Evolutionary conservation across 106 monocot genomes (phyloP).

Genomic region (Allium cepa): DNA sequence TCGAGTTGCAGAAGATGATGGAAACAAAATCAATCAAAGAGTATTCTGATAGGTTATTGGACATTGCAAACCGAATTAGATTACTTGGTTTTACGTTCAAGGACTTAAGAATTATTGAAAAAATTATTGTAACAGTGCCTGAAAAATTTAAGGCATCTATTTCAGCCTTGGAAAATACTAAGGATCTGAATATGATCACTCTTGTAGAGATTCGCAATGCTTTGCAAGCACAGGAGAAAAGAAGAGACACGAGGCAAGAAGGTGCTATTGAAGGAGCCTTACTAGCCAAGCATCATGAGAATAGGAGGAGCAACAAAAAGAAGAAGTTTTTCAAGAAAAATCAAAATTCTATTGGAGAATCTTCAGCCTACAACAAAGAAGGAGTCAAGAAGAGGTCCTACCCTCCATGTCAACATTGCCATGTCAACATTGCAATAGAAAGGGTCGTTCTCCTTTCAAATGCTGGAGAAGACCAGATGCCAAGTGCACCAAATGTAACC

Average conservation of each 20-base stretch:
- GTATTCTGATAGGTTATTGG: neutral
- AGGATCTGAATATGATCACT: neutral
- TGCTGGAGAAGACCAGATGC: too few relatives aligned
- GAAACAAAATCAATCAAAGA: neutral
- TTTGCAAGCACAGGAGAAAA: too few relatives aligned
- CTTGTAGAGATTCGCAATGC: too few relatives aligned
- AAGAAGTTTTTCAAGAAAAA: neutral
- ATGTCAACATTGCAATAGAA: neutral
- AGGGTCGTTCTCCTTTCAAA: neutral
- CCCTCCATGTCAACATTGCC: neutral
- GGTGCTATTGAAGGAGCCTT: neutral
- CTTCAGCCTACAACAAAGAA: neutral
- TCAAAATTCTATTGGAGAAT: neutral
- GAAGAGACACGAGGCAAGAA: neutral
- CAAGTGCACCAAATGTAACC: neutral
- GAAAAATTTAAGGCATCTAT: neutral
- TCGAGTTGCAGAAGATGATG: slow-evolving; percentile 3
- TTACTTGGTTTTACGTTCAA: neutral
- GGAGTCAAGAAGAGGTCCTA: neutral
- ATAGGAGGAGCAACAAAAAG: neutral
- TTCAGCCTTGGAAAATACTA: slow-evolving; percentile 1
- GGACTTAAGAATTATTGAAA: neutral
- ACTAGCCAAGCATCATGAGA: neutral
- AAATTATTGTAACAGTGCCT: neutral
- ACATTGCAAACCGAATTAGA: neutral